phyloP scores from a whole-genome alignment of 2,329 filamentous ascomycete species.

The Beauveria pseudobassiana region DNA sequence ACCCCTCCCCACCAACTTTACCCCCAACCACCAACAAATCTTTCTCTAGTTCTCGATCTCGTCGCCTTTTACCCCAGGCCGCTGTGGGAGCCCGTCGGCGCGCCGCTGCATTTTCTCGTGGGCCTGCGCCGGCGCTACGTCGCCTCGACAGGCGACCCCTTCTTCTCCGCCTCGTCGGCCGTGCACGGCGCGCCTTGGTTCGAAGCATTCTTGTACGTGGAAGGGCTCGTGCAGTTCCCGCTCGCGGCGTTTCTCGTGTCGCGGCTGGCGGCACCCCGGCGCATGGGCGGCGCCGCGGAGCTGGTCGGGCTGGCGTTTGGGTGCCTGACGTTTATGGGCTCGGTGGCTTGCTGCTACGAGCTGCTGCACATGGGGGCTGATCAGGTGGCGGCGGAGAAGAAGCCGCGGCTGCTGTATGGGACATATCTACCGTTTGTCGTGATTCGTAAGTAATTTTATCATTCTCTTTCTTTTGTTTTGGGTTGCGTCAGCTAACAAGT shows the following conservation, averaged over 20 bases:
- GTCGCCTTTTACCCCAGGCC: conserved; percentile 43
- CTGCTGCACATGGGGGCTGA: conserved; percentile 40
- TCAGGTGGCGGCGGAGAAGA: conserved; percentile 36
- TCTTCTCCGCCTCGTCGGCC: conserved; percentile 33
- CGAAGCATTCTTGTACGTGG: conserved; percentile 41
- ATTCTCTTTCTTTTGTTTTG: neutral
- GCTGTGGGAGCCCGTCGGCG: conserved; percentile 33
- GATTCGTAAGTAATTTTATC: conserved; percentile 38
- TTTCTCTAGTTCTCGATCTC: conserved; percentile 42
- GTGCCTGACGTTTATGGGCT: conserved; percentile 43
- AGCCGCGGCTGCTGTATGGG: conserved; percentile 38
- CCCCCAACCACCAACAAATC: neutral
- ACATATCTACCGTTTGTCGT: conserved; percentile 45
- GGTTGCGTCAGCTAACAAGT: neutral
- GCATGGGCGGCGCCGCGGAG: conserved; percentile 34
- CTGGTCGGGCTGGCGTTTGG: conserved; percentile 45
- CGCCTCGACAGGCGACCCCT: conserved; percentile 43
- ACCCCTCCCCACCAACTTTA: neutral
- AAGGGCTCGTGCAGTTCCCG: conserved; percentile 44
- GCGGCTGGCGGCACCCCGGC: conserved; percentile 27
- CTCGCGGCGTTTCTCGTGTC: conserved; percentile 40
- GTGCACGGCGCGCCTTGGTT: conserved; percentile 39
- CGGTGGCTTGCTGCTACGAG: conserved; percentile 44
- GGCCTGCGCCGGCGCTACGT: conserved; percentile 40
- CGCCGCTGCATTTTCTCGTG: conserved; percentile 42